These are phyloP conservation scores for Colletotrichum liriopes DNA, from an alignment of 2,329 filamentous ascomycete genomes.

Conservation along the genomic window DNA sequence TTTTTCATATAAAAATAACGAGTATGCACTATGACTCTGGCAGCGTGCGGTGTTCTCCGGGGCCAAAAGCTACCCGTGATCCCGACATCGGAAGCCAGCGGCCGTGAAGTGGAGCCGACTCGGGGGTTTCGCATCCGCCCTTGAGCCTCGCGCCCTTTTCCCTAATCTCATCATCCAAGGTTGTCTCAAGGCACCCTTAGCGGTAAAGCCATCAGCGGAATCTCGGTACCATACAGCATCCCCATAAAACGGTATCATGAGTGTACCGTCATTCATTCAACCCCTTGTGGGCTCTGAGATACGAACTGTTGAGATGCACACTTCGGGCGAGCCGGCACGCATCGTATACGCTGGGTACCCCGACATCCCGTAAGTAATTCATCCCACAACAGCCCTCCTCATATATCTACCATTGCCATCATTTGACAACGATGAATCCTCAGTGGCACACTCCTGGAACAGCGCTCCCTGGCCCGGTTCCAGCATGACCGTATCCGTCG, in stretches of 20 bases:
- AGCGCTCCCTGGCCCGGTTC: conserved; percentile 48
- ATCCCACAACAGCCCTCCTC: neutral
- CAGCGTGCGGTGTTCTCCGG: neutral
- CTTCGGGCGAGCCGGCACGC: conserved; percentile 64
- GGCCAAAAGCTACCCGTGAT: neutral
- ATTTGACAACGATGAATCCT: neutral
- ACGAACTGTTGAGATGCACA: conserved; percentile 59
- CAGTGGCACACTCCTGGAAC: conserved; percentile 57
- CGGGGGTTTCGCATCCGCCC: neutral
- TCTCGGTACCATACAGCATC: too few species aligned
- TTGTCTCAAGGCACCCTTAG: neutral
- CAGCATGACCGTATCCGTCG: conserved; percentile 34
- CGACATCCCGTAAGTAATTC: conserved; percentile 42
- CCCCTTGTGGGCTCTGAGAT: conserved; percentile 16
- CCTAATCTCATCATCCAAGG: neutral
- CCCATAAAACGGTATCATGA: neutral
- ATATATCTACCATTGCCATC: neutral
- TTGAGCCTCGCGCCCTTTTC: neutral
- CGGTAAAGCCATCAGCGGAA: neutral
- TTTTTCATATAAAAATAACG: too few species aligned
- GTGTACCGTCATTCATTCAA: conserved; percentile 24
- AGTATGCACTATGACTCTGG: too few species aligned
- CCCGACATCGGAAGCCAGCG: conserved; percentile 26
- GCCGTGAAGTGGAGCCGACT: conserved; percentile 29
- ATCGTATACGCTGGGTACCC: conserved; percentile 61